phyloP scores from a whole-genome alignment of 176 grass and related monocot species.

The Eremochloa ophiuroides region DNA sequence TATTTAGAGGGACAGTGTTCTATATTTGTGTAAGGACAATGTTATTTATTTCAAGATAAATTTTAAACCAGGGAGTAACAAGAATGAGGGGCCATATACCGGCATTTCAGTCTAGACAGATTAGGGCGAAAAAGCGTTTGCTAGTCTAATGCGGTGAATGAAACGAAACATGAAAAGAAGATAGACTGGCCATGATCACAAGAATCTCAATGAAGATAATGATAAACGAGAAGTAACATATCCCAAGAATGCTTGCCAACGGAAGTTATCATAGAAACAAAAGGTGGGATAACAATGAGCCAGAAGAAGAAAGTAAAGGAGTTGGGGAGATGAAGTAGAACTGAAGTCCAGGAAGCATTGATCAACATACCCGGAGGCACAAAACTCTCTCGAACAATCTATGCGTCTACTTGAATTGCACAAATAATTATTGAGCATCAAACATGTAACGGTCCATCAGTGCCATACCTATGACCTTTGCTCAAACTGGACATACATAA shows the following conservation, averaged over 20 bases:
- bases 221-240: neutral
- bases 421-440: conserved; percentile 18
- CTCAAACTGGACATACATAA: neutral
- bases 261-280: neutral
- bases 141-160: too few relatives aligned
- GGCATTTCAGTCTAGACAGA: too few relatives aligned
- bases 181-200: neutral
- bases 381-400: neutral
- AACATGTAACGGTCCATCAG: neutral
- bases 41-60: too few relatives aligned
- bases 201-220: neutral
- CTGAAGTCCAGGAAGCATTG: neutral
- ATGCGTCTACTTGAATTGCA: neutral
- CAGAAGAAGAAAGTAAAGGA: neutral
- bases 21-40: too few relatives aligned
- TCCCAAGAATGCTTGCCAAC: neutral
- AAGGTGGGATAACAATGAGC: neutral
- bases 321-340: neutral
- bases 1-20: too few relatives aligned
- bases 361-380: neutral
- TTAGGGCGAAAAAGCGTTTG: too few relatives aligned
- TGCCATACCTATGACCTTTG: neutral
- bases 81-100: too few relatives aligned
- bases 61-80: too few relatives aligned
- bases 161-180: too few relatives aligned